These are phyloP conservation scores for Mycena sanguinolenta DNA, from an alignment of 768 basidiomycete species.

Conservation along the genomic window DNA sequence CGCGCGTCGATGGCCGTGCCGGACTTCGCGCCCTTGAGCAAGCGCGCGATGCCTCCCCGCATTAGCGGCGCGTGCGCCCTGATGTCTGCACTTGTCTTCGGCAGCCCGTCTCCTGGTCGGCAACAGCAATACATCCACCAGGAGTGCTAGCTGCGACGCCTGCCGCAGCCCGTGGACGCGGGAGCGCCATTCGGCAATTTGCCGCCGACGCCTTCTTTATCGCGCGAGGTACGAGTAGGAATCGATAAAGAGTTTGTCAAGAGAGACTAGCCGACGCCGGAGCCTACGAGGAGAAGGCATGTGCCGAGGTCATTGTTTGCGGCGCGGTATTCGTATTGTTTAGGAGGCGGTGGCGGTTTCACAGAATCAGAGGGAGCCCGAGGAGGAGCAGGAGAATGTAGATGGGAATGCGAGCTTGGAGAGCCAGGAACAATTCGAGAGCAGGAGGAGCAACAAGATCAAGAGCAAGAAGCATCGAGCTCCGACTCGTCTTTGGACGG, in stretches of 20 bases:
- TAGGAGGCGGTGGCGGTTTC: constrained; percentile 67
- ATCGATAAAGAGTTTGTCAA: too few relatives aligned
- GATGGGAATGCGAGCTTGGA: neutral
- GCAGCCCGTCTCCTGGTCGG: too few relatives aligned
- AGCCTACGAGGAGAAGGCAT: constrained; percentile 27
- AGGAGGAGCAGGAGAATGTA: neutral
- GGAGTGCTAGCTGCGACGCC: neutral
- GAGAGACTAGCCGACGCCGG: constrained; percentile 37
- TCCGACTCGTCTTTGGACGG: constrained; percentile 22
- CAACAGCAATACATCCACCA: too few relatives aligned
- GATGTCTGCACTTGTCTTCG: constrained; percentile 26
- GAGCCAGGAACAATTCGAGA: neutral
- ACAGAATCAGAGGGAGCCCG: neutral
- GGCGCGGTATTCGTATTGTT: constrained; percentile 69
- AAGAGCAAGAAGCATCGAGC: constrained; percentile 41
- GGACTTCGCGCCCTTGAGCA: constrained; percentile 65
- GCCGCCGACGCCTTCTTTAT: constrained; percentile 39
- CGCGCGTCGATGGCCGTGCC: constrained; percentile 56
- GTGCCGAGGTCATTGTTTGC: constrained; percentile 61
- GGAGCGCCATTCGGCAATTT: constrained; percentile 49
- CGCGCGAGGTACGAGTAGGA: too few relatives aligned
- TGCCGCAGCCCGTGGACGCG: constrained; percentile 30
- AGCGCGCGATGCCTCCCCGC: constrained; percentile 47
- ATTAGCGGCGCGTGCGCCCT: constrained; percentile 28
- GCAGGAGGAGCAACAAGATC: constrained; percentile 32